Evolutionary conservation across 2,329 filamentous ascomycete genomes (phyloP), one percentile per base, ranked within the genome.

Genomic region (Pseudogymnoascus sp.): DNA sequence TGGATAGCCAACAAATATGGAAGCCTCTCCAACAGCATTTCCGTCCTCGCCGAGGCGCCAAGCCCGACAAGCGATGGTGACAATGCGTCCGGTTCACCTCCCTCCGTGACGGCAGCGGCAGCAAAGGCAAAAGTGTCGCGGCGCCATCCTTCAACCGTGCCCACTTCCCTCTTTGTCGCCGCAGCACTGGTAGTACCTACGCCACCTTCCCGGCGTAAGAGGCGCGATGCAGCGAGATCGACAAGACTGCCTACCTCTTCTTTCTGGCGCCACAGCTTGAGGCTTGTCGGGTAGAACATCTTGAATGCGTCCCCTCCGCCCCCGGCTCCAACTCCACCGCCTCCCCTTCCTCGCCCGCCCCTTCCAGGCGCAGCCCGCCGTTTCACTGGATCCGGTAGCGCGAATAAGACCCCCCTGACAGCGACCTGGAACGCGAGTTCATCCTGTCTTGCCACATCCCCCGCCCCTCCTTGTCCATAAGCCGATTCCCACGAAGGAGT

Each of bases 381-480:
- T 73, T 90, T 93, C 8, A 99, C 95, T 0, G 93, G 93, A 69
- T 84, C 84, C 1, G 95, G 95, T 2, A 99, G 81, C 8, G 87
- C 88, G 73, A 96, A 96, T 0, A 97, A 76, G 60, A 98, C 77
- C 0, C 95, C 95, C 11, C 93, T 86, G 0, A 96, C 90, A 4
- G 92, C 92, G 16, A 93, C 87, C 68, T 99, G 91, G 67, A 97
- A 98, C 24, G 89, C 88, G 72, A 99, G 93, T 72, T 99, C 95
- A 66, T 97, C 92, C 75, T 98, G 93, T 6, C 93, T 87, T 8
- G 98, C 77, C 12, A 88, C 82, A 65, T 97, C 93, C 61, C 86
- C 85, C 19, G 83, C 84, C 0, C 82, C 80, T 73, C 88, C 80
- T 73, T 78, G 66, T 72, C 77, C 76, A 65, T 91, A 90, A 65